phyloP scores from a whole-genome alignment of 73 alveolate genomes.

The Effrenium voratum region DNA sequence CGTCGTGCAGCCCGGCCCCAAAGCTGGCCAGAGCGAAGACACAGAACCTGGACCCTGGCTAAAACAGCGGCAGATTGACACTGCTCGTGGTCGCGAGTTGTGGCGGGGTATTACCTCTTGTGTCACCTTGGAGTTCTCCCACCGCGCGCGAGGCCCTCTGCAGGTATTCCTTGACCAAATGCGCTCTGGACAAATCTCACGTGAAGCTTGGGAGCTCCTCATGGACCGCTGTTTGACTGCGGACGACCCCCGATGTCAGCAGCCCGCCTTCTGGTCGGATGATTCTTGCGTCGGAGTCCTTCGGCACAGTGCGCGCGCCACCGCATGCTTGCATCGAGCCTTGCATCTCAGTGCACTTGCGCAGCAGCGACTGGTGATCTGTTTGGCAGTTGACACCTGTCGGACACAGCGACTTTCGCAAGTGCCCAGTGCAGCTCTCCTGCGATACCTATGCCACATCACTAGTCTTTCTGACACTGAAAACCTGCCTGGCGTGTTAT shows the following conservation, averaged over 20 bases:
- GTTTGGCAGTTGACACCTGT: background rate
- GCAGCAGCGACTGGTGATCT: background rate
- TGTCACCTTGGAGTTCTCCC: background rate
- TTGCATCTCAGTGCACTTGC: background rate
- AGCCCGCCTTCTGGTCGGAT: background rate
- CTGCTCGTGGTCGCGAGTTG: background rate
- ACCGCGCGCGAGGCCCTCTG: background rate
- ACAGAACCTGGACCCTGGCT: background rate
- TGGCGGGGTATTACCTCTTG: background rate
- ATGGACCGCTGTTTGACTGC: background rate
- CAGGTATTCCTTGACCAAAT: background rate
- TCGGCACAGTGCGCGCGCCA: background rate
- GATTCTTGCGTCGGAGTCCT: slow-evolving; percentile 17
- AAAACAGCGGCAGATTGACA: background rate
- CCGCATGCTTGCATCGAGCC: slow-evolving; percentile 9
- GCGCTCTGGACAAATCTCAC: background rate
- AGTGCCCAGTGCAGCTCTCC: background rate
- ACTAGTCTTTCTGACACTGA: background rate
- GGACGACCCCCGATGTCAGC: background rate
- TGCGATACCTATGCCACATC: background rate
- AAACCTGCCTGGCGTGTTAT: background rate
- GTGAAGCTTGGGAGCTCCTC: background rate
- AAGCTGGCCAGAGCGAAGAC: background rate
- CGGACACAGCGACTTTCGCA: background rate
- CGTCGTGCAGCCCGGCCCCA: background rate